phyloP scores from a whole-genome alignment of 2,329 filamentous ascomycete genomes.

The Camptophora hylomeconis region DNA sequence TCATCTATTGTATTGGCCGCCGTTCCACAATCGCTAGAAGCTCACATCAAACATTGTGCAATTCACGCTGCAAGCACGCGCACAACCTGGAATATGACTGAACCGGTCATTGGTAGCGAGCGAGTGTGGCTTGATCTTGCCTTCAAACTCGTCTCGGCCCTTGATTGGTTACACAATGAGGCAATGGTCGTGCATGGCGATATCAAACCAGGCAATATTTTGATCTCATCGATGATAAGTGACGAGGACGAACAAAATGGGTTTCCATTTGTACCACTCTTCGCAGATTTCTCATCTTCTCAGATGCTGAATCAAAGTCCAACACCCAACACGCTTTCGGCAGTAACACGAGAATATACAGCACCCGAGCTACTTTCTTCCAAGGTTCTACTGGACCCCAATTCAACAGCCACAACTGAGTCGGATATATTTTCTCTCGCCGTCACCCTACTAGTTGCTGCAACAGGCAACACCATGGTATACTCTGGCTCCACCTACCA shows the following conservation, averaged over 20 bases:
- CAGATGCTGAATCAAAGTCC: slow-evolving; percentile 16
- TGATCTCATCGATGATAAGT: slow-evolving; percentile 20
- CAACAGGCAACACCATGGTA: slow-evolving; percentile 31
- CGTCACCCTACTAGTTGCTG: slow-evolving; percentile 31
- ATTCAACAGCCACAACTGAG: slow-evolving; percentile 23
- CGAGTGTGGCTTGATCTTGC: slow-evolving; percentile 28
- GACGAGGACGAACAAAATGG: neutral
- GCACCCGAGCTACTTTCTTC: slow-evolving; percentile 31
- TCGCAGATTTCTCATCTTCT: slow-evolving; percentile 33
- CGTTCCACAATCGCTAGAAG: slow-evolving; percentile 29
- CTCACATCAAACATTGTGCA: slow-evolving; percentile 27
- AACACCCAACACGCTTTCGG: slow-evolving; percentile 22
- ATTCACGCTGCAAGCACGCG: slow-evolving; percentile 14
- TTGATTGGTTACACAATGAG: slow-evolving; percentile 30
- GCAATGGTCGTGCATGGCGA: slow-evolving; percentile 33
- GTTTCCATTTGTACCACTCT: slow-evolving; percentile 29
- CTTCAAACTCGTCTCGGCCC: slow-evolving; percentile 25
- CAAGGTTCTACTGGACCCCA: slow-evolving; percentile 23
- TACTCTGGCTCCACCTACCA: slow-evolving; percentile 29
- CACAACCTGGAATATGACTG: slow-evolving; percentile 31
- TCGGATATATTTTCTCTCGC: slow-evolving; percentile 35
- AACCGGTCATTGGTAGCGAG: slow-evolving; percentile 29
- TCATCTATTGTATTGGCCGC: slow-evolving; percentile 32
- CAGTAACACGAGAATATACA: slow-evolving; percentile 32
- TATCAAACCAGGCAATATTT: slow-evolving; percentile 34